These are phyloP conservation scores for Beauveria sp. DNA, from an alignment of 2,329 filamentous ascomycete genomes.

Conservation along the genomic window DNA sequence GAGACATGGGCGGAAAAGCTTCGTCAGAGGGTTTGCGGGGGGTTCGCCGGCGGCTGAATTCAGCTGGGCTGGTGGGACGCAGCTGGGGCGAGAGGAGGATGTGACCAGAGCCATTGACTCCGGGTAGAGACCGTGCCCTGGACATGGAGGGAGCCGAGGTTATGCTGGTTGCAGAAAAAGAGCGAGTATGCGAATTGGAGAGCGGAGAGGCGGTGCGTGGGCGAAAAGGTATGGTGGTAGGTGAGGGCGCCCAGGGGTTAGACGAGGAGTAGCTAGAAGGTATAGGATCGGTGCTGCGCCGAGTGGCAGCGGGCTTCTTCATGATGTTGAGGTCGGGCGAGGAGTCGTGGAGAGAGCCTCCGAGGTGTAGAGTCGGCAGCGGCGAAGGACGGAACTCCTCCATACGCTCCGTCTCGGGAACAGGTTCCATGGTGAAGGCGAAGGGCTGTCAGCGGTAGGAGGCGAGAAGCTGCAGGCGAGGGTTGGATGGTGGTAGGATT, in stretches of 20 bases:
- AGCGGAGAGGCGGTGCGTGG: slow-evolving; percentile 56
- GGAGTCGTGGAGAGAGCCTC: slow-evolving; percentile 29
- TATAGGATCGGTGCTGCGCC: slow-evolving; percentile 51
- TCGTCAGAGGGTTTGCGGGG: slow-evolving; percentile 54
- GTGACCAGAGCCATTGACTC: slow-evolving; percentile 52
- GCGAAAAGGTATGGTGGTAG: slow-evolving; percentile 45
- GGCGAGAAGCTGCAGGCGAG: background rate
- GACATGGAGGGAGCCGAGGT: slow-evolving; percentile 44
- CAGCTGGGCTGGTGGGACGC: slow-evolving; percentile 48
- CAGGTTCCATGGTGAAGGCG: slow-evolving; percentile 48
- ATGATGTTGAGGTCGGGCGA: slow-evolving; percentile 35
- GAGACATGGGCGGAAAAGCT: slow-evolving; percentile 48
- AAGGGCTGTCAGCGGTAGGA: background rate
- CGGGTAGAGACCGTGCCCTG: slow-evolving; percentile 57
- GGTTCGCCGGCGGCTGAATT: slow-evolving; percentile 43
- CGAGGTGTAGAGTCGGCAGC: slow-evolving; percentile 45
- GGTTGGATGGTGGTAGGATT: background rate
- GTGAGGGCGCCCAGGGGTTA: slow-evolving; percentile 38
- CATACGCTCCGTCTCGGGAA: slow-evolving; percentile 61
- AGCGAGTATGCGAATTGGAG: slow-evolving; percentile 48
- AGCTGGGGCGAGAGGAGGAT: slow-evolving; percentile 46
- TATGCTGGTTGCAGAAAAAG: slow-evolving; percentile 48
- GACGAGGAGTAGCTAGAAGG: slow-evolving; percentile 48
- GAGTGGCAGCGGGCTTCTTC: slow-evolving; percentile 45
- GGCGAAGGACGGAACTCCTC: slow-evolving; percentile 56